A percentile compares a stretch with the other conserved stretches of the same genome.
These are phyloP conservation scores for Aspergillus sp. DNA, from an alignment of 2,329 filamentous ascomycete genomes.

Conservation along the genomic window DNA sequence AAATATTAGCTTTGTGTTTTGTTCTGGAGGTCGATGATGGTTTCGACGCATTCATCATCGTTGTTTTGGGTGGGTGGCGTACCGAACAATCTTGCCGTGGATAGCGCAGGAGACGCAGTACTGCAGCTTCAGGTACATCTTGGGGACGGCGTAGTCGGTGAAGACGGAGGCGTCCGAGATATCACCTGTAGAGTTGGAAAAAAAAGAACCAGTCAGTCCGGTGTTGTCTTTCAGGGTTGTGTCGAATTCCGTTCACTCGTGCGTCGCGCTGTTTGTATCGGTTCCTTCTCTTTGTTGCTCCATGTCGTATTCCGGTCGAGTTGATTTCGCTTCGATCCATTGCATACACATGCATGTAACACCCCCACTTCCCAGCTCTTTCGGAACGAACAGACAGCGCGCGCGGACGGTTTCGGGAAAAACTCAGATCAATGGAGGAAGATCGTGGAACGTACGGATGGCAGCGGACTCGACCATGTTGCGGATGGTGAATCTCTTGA, in stretches of 20 bases:
- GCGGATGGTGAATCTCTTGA: conserved; percentile 99
- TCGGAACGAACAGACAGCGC: conserved; percentile 15
- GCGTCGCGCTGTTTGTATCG: conserved; percentile 2
- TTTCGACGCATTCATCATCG: not conserved
- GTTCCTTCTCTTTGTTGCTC: not conserved
- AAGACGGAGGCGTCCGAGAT: conserved; percentile 99
- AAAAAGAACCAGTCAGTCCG: conserved; percentile 17
- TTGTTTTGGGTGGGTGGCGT: conserved; percentile 49
- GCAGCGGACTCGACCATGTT: conserved; percentile 99
- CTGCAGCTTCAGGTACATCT: conserved; percentile 99
- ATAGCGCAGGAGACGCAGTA: conserved; percentile 99
- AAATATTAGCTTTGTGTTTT: conserved; percentile 18
- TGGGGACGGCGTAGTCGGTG: conserved; percentile 98
- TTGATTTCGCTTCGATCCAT: not conserved
- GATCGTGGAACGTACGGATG: conserved; percentile 75
- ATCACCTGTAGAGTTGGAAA: conserved; percentile 70
- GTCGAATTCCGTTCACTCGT: conserved; percentile 3
- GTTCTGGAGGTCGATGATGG: not conserved
- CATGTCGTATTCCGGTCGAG: not conserved
- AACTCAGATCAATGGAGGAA: conserved; percentile 15
- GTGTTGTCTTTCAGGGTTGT: conserved; percentile 5
- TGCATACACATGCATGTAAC: not conserved
- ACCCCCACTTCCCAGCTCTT: conserved; percentile 9
- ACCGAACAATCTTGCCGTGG: conserved; percentile 99
- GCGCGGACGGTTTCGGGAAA: conserved; percentile 6